These are phyloP conservation scores for Daphne laureola DNA, from an alignment of 441 rosid species.

Conservation along the genomic window DNA sequence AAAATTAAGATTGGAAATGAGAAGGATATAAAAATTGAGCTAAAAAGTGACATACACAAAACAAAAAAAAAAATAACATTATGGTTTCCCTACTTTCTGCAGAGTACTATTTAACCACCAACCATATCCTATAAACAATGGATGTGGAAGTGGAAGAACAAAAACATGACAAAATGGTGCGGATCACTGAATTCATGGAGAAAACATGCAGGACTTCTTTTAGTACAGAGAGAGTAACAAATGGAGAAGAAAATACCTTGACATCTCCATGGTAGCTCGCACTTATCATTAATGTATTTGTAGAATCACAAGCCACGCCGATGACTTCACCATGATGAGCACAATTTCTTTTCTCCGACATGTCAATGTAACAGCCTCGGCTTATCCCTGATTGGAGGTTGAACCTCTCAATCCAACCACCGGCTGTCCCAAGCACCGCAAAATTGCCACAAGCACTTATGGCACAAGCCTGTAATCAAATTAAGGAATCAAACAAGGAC, in stretches of 20 bases:
- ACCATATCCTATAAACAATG: too few relatives aligned
- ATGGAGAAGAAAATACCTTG: constrained; percentile 35
- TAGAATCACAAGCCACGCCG: constrained; percentile 94
- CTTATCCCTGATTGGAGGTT: constrained; percentile 96
- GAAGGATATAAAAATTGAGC: background rate
- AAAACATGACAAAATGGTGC: background rate
- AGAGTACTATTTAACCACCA: too few relatives aligned
- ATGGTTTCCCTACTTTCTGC: too few relatives aligned
- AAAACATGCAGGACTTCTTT: constrained; percentile 5
- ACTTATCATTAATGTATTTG: constrained; percentile 88
- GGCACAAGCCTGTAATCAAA: constrained; percentile 58
- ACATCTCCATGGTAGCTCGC: constrained; percentile 88
- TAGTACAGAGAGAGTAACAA: background rate
- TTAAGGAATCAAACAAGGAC: constrained; percentile 3
- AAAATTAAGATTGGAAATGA: background rate
- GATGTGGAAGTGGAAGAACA: background rate
- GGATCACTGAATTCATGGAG: constrained; percentile 1
- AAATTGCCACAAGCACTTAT: constrained; percentile 98
- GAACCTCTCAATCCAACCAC: constrained; percentile 97
- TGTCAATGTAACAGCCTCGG: constrained; percentile 77
- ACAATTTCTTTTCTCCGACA: constrained; percentile 36
- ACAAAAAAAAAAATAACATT: too few relatives aligned
- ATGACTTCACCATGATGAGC: constrained; percentile 83
- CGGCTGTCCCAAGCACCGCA: constrained; percentile 81
- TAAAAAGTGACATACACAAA: too few relatives aligned